Evolutionary conservation across 495 filamentous ascomycete genomes (phyloP).

Genomic region (Aspergillus avenaceus): DNA sequence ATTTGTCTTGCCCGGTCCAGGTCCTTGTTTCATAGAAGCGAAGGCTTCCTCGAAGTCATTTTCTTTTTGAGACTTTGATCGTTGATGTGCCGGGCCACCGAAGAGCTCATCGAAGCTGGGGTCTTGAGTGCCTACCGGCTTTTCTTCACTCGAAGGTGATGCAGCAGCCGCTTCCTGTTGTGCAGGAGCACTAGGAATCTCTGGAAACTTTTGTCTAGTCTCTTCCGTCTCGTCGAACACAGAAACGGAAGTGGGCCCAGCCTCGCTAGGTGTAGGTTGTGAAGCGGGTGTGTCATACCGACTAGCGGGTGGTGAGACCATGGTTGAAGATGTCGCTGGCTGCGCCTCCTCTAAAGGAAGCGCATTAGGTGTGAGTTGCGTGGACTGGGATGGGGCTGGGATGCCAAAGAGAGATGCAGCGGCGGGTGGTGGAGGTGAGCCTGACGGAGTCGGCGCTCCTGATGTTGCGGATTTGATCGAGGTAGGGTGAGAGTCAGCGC

Average conservation of each 20-base stretch:
- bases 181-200: constrained; percentile 19
- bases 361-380: constrained; percentile 69
- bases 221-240: constrained; percentile 43
- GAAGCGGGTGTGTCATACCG: constrained; percentile 57
- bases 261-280: constrained; percentile 33
- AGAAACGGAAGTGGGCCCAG: constrained; percentile 26
- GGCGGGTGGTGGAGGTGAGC: constrained; percentile 54
- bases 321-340: constrained; percentile 71
- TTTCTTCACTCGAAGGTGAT: constrained; percentile 18
- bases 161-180: constrained; percentile 12
- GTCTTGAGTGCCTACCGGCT: constrained; percentile 25
- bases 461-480: constrained; percentile 38
- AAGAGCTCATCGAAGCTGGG: constrained; percentile 51
- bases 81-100: constrained; percentile 49
- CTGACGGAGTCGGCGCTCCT: constrained; percentile 53
- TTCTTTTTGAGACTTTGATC: constrained; percentile 56
- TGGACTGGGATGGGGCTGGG: constrained; percentile 59
- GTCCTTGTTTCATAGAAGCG: constrained; percentile 34
- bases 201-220: constrained; percentile 23
- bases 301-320: constrained; percentile 76
- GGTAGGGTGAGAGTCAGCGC: constrained; percentile 47
- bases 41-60: constrained; percentile 48
- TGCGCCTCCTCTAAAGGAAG: constrained; percentile 62
- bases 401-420: constrained; percentile 42
- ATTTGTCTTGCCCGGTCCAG: constrained; percentile 18